Percentiles rank a stretch among this genome's conserved stretches.
These are phyloP conservation scores for Phaeophleospora eucalypticola DNA, from an alignment of 2,329 filamentous ascomycete species.

Conservation along the genomic window DNA sequence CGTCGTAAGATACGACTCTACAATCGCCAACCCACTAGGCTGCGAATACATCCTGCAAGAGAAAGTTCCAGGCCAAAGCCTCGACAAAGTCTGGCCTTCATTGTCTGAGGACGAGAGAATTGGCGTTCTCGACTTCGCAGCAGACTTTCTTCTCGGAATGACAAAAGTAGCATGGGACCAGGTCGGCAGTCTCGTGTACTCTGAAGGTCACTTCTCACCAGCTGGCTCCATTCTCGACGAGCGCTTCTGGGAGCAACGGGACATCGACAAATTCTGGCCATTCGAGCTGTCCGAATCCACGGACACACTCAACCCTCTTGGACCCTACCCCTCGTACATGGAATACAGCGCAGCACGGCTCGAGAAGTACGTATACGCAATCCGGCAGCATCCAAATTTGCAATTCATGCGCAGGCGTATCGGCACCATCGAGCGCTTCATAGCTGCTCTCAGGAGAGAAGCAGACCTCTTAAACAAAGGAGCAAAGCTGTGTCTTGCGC, in stretches of 20 bases:
- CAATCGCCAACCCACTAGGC: conserved; percentile 1
- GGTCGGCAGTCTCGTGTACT: neutral
- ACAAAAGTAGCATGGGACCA: neutral
- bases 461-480: neutral
- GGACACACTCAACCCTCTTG: conserved; percentile 2
- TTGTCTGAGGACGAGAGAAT: neutral
- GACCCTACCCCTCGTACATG: conserved; percentile 1
- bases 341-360: neutral
- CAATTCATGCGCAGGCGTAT: neutral
- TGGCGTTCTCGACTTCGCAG: neutral
- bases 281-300: neutral
- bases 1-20: neutral
- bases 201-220: neutral
- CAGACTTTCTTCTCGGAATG: neutral
- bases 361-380: neutral
- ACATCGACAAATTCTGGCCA: neutral
- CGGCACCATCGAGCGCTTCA: neutral
- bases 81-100: neutral
- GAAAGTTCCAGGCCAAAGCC: neutral
- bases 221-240: conserved; percentile 4
- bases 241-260: neutral
- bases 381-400: neutral
- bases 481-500: conserved; percentile 5
- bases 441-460: neutral
- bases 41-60: conserved; percentile 6